phyloP scores from a whole-genome alignment of 768 basidiomycete genomes.

The Naematelia aurantialba region DNA sequence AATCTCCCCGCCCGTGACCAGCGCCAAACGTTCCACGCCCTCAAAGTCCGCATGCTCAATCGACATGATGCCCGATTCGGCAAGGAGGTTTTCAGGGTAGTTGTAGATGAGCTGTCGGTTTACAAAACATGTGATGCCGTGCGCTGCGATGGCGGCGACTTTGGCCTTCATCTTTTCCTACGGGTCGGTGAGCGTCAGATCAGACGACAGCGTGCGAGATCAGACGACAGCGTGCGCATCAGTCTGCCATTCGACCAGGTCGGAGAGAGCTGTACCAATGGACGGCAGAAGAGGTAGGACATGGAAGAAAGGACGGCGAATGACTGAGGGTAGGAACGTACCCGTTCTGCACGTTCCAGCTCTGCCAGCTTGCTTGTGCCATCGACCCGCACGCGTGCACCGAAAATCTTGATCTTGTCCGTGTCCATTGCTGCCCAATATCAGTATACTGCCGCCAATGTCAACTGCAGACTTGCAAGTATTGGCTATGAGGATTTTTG shows the following conservation, averaged over 20 bases:
- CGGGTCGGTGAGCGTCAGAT: slow-evolving; percentile 9
- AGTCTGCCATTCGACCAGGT: too few relatives aligned
- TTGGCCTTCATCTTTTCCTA: slow-evolving; percentile 99
- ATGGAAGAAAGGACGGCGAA: too few relatives aligned
- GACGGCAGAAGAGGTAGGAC: too few relatives aligned
- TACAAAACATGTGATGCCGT: slow-evolving; percentile 95
- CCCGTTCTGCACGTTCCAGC: slow-evolving; percentile 90
- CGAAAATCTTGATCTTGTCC: slow-evolving; percentile 99
- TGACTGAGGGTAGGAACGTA: slow-evolving; percentile 47
- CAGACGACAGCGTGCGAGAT: neutral
- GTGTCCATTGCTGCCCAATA: slow-evolving; percentile 88
- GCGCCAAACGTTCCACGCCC: slow-evolving; percentile 89
- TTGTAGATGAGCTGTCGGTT: slow-evolving; percentile 99
- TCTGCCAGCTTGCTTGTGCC: slow-evolving; percentile 95
- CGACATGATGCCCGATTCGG: slow-evolving; percentile 89
- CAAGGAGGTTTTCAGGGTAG: slow-evolving; percentile 92
- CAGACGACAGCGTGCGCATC: too few relatives aligned
- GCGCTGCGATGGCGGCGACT: slow-evolving; percentile 86
- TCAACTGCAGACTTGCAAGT: slow-evolving; percentile 65
- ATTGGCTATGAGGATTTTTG: slow-evolving; percentile 93
- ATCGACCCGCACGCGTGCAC: slow-evolving; percentile 92
- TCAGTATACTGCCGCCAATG: neutral
- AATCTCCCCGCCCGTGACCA: slow-evolving; percentile 97
- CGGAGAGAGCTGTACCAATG: too few relatives aligned
- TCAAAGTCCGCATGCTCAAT: slow-evolving; percentile 99